Base-by-base conservation (phyloP, 1,284 basidiomycete genomes). In the Coniophora puteana region DNA sequence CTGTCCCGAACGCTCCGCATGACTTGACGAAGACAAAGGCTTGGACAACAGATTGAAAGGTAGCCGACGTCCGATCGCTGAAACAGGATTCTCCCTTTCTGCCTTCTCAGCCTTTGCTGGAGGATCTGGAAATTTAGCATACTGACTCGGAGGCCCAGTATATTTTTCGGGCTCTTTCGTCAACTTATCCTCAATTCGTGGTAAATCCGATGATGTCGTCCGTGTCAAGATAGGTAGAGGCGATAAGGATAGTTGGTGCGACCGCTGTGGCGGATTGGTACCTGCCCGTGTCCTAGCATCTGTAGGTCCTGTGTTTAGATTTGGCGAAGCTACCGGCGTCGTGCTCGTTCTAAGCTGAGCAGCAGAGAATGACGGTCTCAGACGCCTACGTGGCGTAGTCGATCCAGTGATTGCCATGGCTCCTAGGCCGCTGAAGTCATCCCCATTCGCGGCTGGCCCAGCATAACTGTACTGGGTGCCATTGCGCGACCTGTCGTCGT, bases 311-410 rank as follows among this genome's bases (percentile, higher is more conserved):
- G n/a, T n/a, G n/a, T n/a, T n/a, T n/a, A n/a, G n/a, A 57, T 64
- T 72, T 50, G 84, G 74, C 34, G 59, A 51, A 34, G 59, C 61
- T 36, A 59, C 52, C 26, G 69, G 57, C 21, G 69, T 61, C 42
- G 69, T 52, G 40, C 68, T 62, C 13, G 68, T 77, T 43, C 84
- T 73, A 26, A 89, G 62, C 51, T 89, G 86, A 4, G 83, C 81
- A 36, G 86, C 85, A 51, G 86, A 89, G 50, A 76, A 72, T 17
- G 85, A 89, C 10, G 86, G 81, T 40, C 86, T 72, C 45, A 89
- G 55, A 44, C 76, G 68, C 52, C 57, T 66, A 30, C 82, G 71
- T 27, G 81, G 76, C 14, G 76, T 76, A 36, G 74, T 67, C 34
- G 76, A 67, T 3, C 82, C 80, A 45, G 74, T 71, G 23, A 70